Base-by-base conservation (phyloP, 108 stramenopile species). In the Epipyxis sp. region DNA sequence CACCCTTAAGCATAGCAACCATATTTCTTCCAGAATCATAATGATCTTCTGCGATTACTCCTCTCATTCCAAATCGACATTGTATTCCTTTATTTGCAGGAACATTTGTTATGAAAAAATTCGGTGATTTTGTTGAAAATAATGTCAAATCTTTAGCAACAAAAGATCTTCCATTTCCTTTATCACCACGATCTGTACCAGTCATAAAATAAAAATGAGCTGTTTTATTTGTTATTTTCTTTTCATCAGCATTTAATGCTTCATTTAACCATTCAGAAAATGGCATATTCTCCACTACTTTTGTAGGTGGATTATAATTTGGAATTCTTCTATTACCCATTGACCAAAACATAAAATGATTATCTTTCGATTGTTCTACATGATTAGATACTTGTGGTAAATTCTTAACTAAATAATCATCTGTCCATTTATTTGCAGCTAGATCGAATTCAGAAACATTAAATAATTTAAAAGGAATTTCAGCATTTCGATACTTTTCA, bases 21-120 rank as follows among this genome's bases (percentile, higher is more conserved):
- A 95, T 93, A 71, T 97, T 97, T 30, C 89, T 81, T 0, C 94
- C 94, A 20, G 82, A 86, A 80, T 97, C 96, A 85, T 91, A 95
- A 79, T 97, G 96, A n/a, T 90, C 90, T 54, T 94, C 96, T 13
- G 96, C 94, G 67, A 93, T 93, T 46, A 94, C 91, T 42, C 94
- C 94, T 29, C 91, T 87, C 82, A 94, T 77, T 30, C 76, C 46
- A 16, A 77, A 59, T 54, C 76, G 25, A 20, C 76, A 77, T 59
- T 77, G 76, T 25, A 77, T 59, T n/a, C 76, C 76, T 59, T 77
- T 74, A 37, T 74, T 74, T 6, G 37, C 35, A 34, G n/a, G 10
- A 3, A 74, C 71, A 29, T 57, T 74, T 13, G 71, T 74, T 10
- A 74, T 37, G 13, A 6, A 74, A 37, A 74, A 74, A 25, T 74